Percentiles rank a stretch among this genome's conserved stretches.
Conservation (phyloP, 2,329 filamentous ascomycete genomes). For the Aureobasidium sp. region DNA sequence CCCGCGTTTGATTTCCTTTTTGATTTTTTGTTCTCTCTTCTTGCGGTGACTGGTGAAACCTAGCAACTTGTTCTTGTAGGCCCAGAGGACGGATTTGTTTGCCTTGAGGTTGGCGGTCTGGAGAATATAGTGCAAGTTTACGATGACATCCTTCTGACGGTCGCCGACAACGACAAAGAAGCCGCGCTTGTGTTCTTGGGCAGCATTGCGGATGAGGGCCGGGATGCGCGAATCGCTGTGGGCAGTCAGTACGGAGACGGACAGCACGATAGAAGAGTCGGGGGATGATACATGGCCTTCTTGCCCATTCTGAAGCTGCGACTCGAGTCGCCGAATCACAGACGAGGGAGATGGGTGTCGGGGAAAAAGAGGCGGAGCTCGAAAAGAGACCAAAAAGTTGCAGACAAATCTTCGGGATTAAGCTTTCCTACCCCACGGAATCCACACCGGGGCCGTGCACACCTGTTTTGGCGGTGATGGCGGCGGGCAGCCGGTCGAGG, state of each 20-base stretch:
- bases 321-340: slow-evolving; percentile 10
- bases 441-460: neutral
- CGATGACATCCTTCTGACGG: slow-evolving; percentile 90
- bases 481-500: too few species aligned
- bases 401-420: neutral
- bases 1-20: slow-evolving; percentile 93
- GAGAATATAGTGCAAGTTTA: slow-evolving; percentile 90
- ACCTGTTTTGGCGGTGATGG: neutral
- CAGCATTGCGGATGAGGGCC: slow-evolving; percentile 82
- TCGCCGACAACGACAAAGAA: slow-evolving; percentile 98
- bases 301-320: slow-evolving; percentile 44
- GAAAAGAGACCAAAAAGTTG: neutral
- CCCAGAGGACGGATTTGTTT: slow-evolving; percentile 95
- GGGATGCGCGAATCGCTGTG: slow-evolving; percentile 80
- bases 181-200: slow-evolving; percentile 93
- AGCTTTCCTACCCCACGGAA: neutral
- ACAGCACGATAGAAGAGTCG: too few species aligned
- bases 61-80: slow-evolving; percentile 95
- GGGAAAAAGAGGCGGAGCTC: neutral
- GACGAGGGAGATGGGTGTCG: neutral
- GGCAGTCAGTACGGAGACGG: slow-evolving; percentile 23
- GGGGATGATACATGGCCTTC: slow-evolving; percentile 40
- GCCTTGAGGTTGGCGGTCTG: slow-evolving; percentile 83
- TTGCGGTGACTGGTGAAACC: slow-evolving; percentile 94
- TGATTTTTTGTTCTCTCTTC: slow-evolving; percentile 97